Conservation (phyloP, 805 yeast genomes). For the Yarrowia sp. region DNA sequence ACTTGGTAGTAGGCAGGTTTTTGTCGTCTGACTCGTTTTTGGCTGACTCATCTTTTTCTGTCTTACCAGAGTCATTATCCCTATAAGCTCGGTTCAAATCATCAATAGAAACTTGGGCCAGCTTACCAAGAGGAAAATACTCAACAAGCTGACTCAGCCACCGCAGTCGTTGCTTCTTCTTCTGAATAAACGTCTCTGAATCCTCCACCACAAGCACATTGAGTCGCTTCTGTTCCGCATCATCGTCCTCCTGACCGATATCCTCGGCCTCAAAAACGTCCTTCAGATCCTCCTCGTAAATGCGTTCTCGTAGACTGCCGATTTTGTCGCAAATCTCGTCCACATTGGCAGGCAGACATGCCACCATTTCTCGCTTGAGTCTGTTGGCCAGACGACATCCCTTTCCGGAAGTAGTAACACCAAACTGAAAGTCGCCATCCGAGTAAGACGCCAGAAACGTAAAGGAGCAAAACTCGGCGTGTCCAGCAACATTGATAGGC, state of each 20-base stretch:
- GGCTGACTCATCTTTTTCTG: no score
- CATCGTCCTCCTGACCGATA: slow-evolving; percentile 65
- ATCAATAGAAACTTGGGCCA: slow-evolving; percentile 57
- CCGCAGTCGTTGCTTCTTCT: slow-evolving; percentile 59
- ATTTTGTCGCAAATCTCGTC: slow-evolving; percentile 65
- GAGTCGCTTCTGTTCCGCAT: slow-evolving; percentile 58
- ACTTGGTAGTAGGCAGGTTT: background rate
- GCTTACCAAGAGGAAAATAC: slow-evolving; percentile 70
- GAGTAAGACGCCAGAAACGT: slow-evolving; percentile 66
- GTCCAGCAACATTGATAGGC: slow-evolving; percentile 78
- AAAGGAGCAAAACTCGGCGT: slow-evolving; percentile 69
- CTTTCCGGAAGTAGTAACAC: slow-evolving; percentile 81
- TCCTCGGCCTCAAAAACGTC: slow-evolving; percentile 34
- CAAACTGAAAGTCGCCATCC: slow-evolving; percentile 73
- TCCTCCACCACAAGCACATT: slow-evolving; percentile 63
- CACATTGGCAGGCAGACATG: slow-evolving; percentile 61
- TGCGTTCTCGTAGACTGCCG: slow-evolving; percentile 58
- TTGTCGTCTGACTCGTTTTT: no score
- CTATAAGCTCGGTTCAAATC: slow-evolving; percentile 52
- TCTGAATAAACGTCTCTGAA: slow-evolving; percentile 41
- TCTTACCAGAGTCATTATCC: no score
- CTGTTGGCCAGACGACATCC: slow-evolving; percentile 85
- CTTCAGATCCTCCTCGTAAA: slow-evolving; percentile 49
- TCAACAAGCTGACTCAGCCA: slow-evolving; percentile 91
- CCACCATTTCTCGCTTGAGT: slow-evolving; percentile 66